Base-by-base conservation (phyloP, 352 stramenopile species). In the Pythium diclinum region DNA sequence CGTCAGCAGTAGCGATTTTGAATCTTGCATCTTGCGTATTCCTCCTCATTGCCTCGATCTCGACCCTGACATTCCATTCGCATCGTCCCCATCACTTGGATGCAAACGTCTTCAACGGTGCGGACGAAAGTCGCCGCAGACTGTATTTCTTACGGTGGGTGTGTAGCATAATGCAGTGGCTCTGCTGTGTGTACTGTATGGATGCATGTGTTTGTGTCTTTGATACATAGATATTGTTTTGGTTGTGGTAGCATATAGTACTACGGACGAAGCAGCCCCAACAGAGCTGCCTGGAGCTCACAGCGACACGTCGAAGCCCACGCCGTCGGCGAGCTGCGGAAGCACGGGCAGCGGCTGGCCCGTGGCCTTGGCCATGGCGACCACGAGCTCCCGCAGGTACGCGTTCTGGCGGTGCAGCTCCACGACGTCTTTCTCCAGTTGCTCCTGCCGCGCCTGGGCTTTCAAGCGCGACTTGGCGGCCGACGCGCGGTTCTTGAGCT, bases 401-500 rank as follows among this genome's bases (percentile, higher is more conserved):
- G 51, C 30, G 21, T 73, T 73, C 36, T 69, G 67, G 25, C 53
- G 47, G 19, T 69, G 67, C 30, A 73, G 57, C 33, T 73, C 55
- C 14, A 63, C 59, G 9, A 73, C 55, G 16, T 63, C 60, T 30
- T 73, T 59, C 46, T 73, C 67, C 3, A 73, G 42, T 23, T 70
- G 57, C 14, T 65, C 53, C 40, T 68, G 52, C 7, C 67, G 61
- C 3, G 65, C 56, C 46, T 63, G 55, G 7, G 61, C 48, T 32
- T 67, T 63, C n/a, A 69, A 36, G 21, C 67, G 61, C 25, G 67
- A 73, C 57, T 67, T 65, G 49, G 67, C 67, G 14, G 67, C 61
- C 21, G 67, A 73, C 10, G 47, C 47, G 19, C 61, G 67, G 61
- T 73, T 69, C 61, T 69, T 69, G 25, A 66, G 52, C 51, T 69